phyloP scores from a whole-genome alignment of 495 filamentous ascomycete genomes.

The Xylaria venustula region DNA sequence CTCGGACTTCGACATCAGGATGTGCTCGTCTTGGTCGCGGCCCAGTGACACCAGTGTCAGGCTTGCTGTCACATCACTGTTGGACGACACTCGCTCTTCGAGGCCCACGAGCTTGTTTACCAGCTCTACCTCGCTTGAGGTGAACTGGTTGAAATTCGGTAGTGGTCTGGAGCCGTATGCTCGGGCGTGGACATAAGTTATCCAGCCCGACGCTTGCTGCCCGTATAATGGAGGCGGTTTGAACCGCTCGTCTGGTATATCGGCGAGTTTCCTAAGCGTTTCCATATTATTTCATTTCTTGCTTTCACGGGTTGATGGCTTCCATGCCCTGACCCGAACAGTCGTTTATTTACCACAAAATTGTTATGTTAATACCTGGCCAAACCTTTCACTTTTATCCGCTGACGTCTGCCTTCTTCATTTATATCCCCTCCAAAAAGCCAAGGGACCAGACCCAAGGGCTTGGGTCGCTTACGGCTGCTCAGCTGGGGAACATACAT shows the following conservation, averaged over 20 bases:
- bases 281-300: neutral
- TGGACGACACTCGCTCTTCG: neutral
- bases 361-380: no score
- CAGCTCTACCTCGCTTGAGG: neutral
- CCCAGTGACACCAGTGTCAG: slow-evolving; percentile 55
- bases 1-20: neutral
- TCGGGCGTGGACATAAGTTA: slow-evolving; percentile 1
- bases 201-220: neutral
- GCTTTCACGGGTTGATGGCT: neutral
- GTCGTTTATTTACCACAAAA: no score
- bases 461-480: neutral
- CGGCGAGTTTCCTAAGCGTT: neutral
- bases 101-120: neutral
- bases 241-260: slow-evolving; percentile 4
- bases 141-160: neutral
- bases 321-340: neutral
- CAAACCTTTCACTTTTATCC: neutral
- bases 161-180: neutral
- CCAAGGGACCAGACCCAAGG: neutral
- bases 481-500: neutral
- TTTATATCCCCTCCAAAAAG: neutral
- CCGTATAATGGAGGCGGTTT: neutral
- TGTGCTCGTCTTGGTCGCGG: slow-evolving; percentile 7
- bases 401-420: neutral
- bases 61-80: slow-evolving; percentile 25